Evolutionary conservation across 108 stramenopile genomes (phyloP).

Genomic region (Pelagomonas calceolata): DNA sequence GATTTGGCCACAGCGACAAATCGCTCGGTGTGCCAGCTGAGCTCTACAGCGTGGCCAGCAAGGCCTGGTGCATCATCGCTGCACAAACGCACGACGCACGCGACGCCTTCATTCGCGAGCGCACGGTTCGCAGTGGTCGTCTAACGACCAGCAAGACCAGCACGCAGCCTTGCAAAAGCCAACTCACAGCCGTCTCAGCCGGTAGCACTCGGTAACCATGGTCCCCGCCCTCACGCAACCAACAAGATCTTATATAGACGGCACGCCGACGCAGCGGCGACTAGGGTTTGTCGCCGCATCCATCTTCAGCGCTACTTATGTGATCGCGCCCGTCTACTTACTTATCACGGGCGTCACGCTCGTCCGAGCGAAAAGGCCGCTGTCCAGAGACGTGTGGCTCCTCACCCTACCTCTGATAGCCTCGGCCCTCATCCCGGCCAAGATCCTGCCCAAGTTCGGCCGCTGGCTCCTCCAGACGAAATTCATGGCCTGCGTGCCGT

Average conservation of each 20-base stretch:
- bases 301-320: slow-evolving; percentile 47
- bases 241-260: background rate
- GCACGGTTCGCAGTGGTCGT: too few relatives aligned
- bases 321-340: slow-evolving; percentile 48
- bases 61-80: too few relatives aligned
- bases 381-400: slow-evolving; percentile 1
- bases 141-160: too few relatives aligned
- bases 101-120: too few relatives aligned
- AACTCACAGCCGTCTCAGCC: too few relatives aligned
- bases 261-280: background rate
- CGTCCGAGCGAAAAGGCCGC: too few relatives aligned
- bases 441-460: background rate
- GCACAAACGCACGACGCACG: too few relatives aligned
- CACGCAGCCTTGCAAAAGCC: too few relatives aligned
- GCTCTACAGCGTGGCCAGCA: too few relatives aligned
- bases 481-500: background rate
- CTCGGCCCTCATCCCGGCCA: background rate
- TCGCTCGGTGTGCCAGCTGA: too few relatives aligned
- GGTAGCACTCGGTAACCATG: too few relatives aligned
- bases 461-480: background rate
- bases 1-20: too few relatives aligned
- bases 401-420: slow-evolving; percentile 11
- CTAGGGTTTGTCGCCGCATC: slow-evolving; percentile 14
- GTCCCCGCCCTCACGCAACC: background rate
- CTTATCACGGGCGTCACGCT: background rate